These are phyloP conservation scores for Diplosphaera chodatii DNA, from an alignment of 139 green algal genomes.

Conservation along the genomic window DNA sequence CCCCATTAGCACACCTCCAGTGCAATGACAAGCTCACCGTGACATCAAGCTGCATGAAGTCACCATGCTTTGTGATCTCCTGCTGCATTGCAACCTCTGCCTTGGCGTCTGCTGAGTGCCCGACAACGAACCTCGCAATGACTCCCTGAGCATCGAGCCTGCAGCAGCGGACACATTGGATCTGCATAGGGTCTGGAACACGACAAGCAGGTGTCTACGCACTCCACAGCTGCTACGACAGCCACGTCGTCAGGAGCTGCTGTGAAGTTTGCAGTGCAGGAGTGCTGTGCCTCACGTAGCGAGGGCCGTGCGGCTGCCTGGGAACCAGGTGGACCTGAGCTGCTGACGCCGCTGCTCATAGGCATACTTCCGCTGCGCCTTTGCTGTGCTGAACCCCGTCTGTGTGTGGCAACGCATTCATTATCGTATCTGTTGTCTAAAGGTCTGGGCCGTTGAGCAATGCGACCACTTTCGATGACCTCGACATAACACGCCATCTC, in stretches of 20 bases:
- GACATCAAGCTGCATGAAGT: constrained; percentile 45
- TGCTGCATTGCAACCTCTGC: constrained; percentile 23
- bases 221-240: too few species aligned
- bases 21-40: not conserved
- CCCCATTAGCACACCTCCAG: too few species aligned
- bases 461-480: too few species aligned
- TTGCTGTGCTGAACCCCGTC: constrained; percentile 33
- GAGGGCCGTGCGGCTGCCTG: constrained; percentile 4
- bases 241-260: too few species aligned
- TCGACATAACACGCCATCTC: too few species aligned
- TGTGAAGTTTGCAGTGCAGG: not conserved
- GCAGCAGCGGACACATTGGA: too few species aligned
- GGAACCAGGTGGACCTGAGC: constrained; percentile 54
- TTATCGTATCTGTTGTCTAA: too few species aligned
- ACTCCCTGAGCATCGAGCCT: constrained; percentile 36
- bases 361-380: constrained; percentile 35
- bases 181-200: too few species aligned
- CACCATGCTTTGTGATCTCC: constrained; percentile 32
- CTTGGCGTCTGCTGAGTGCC: constrained; percentile 18
- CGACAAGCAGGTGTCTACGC: too few species aligned
- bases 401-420: too few species aligned
- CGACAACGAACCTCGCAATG: constrained; percentile 56
- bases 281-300: not conserved
- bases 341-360: constrained; percentile 34
- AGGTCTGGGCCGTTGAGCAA: too few species aligned